These are phyloP conservation scores for Didymella glomerata DNA, from an alignment of 2,329 filamentous ascomycete genomes.

Conservation along the genomic window DNA sequence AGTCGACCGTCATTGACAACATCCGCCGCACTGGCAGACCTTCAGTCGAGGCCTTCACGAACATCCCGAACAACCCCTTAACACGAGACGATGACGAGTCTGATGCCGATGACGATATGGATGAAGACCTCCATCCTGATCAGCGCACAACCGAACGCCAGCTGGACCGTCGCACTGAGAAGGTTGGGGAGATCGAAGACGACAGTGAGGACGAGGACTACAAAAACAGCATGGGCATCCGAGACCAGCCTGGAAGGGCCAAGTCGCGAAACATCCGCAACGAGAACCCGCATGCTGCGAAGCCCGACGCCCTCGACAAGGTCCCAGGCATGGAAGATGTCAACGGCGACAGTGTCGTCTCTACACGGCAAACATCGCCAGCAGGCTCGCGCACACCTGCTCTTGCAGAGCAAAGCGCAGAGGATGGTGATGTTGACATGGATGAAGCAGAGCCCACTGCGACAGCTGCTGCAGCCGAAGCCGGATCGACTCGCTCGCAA, in stretches of 20 bases:
- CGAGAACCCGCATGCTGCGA: slow-evolving; percentile 62
- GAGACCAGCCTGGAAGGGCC: slow-evolving; percentile 59
- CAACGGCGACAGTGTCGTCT: slow-evolving; percentile 45
- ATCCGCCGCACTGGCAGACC: slow-evolving; percentile 70
- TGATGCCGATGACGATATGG: slow-evolving; percentile 72
- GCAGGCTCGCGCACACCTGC: slow-evolving; percentile 42
- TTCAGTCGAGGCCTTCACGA: slow-evolving; percentile 58
- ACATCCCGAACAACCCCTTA: slow-evolving; percentile 65
- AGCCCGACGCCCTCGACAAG: slow-evolving; percentile 40
- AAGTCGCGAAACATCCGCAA: slow-evolving; percentile 65
- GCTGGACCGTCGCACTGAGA: slow-evolving; percentile 79
- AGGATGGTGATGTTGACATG: slow-evolving; percentile 51
- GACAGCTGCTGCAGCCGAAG: slow-evolving; percentile 22
- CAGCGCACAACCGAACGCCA: slow-evolving; percentile 80
- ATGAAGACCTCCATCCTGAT: slow-evolving; percentile 88
- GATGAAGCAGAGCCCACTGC: slow-evolving; percentile 33
- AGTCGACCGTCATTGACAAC: slow-evolving; percentile 71
- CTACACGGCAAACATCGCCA: slow-evolving; percentile 40
- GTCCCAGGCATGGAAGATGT: slow-evolving; percentile 38
- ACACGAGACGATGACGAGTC: slow-evolving; percentile 69
- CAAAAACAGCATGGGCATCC: slow-evolving; percentile 75
- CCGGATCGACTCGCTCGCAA: slow-evolving; percentile 32
- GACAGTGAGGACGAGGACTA: slow-evolving; percentile 91
- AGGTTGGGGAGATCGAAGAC: slow-evolving; percentile 75
- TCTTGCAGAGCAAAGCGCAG: slow-evolving; percentile 34